These are phyloP conservation scores for Paxillus rubicundulus DNA, from an alignment of 768 basidiomycete genomes.

Conservation along the genomic window DNA sequence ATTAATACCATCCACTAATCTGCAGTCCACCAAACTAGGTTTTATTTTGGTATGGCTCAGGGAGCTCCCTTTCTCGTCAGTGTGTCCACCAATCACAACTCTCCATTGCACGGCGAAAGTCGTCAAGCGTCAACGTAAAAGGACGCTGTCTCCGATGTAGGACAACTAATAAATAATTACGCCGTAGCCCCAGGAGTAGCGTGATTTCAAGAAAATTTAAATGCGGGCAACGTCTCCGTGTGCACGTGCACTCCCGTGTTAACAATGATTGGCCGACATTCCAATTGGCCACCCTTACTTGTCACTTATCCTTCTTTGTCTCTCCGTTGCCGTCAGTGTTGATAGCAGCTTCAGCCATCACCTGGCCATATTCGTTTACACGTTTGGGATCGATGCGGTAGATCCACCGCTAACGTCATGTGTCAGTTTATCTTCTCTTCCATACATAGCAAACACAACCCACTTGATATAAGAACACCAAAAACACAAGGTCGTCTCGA, in stretches of 20 bases:
- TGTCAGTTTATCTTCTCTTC: constrained; percentile 7
- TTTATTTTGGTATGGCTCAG: too few relatives aligned
- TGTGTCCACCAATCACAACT: too few relatives aligned
- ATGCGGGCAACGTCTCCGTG: neutral
- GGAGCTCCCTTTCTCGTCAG: too few relatives aligned
- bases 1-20: neutral
- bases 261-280: neutral
- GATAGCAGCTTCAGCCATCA: constrained; percentile 50
- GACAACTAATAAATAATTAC: neutral
- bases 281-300: constrained; percentile 6
- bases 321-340: constrained; percentile 41
- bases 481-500: constrained; percentile 88
- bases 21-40: too few relatives aligned
- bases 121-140: too few relatives aligned
- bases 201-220: constrained; percentile 4
- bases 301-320: constrained; percentile 56
- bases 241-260: too few relatives aligned
- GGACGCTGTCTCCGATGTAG: too few relatives aligned
- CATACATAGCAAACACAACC: constrained; percentile 25
- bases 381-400: constrained; percentile 94
- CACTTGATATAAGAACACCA: constrained; percentile 91
- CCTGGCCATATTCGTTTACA: constrained; percentile 95
- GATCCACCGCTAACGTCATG: constrained; percentile 76
- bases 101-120: too few relatives aligned
- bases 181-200: constrained; percentile 9